Base-by-base conservation (phyloP, 2,329 filamentous ascomycete genomes). In the Ophiosphaerella narmari region DNA sequence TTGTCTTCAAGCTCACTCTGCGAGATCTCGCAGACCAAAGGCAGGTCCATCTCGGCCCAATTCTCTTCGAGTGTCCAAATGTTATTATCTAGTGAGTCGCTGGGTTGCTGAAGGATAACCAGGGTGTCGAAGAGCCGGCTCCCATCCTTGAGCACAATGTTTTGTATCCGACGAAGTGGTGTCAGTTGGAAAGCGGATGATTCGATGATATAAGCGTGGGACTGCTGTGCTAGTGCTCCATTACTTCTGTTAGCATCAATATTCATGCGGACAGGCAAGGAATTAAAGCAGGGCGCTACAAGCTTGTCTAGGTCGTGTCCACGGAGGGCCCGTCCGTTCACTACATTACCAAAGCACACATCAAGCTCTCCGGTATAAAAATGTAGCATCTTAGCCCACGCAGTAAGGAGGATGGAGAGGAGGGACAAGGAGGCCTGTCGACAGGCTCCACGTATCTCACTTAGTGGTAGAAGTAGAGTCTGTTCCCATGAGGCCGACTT, bases 231-330 rank as follows among this genome's bases (percentile, higher is more conserved):
- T 9, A 91, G 67, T 5, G 86, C 80, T 0, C 78, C 61, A 48
- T 86, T 85, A 13, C 78, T 80, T 1, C 70, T 75, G 2, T 68
- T 68, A 2, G 67, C 66, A 1, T 78, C 73, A 8, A 89, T 53
- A 29, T 84, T 74, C 13, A 85, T 74, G 23, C 90, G 82, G 1
- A 91, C 67, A 0, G 92, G 91, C 11, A 96, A 74, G 0, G 92
- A 96, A 66, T 96, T 97, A 78, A 97, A 96, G 68, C 91, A 96
- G 0, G 92, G 92, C 0, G 90, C 91, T n/a, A 95, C 83, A 5
- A 96, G 81, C 4, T 80, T 77, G 33, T 92, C 86, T 9, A 93
- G 77, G 0, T 81, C 82, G 5, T 87, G 80, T 2, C 92, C 70
- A 0, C 83, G 74, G 8, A 90, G 67, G 0, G 86, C 87, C 7